Base-by-base conservation (phyloP, 306 rosid species). In the Fragaria ananassa region DNA sequence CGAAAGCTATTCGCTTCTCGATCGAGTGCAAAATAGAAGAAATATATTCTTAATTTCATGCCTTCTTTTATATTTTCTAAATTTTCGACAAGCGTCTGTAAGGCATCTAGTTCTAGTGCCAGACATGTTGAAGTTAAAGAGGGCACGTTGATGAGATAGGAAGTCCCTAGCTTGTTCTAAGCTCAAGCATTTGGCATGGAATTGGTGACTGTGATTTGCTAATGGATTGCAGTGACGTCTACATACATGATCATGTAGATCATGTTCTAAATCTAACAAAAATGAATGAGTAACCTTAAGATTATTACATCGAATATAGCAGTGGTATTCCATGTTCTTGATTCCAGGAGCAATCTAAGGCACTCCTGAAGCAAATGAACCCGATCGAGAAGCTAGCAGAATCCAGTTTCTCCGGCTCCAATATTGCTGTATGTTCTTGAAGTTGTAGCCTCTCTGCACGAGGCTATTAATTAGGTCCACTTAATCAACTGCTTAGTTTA, bases 321-420 rank as follows among this genome's bases (percentile, higher is more conserved):
- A 17, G 41, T n/a, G 50, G 31, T 10, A n/a, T 66, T 66, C 25
- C 19, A 39, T 39, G 4, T 39, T 72, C 46, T 35, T 56, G 17
- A 41, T 39, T 57, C 41, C 1, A 19, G 68, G 56, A 73, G 77
- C 68, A 25, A 57, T 58, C 68, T 14, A 14, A 41, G 41, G 77
- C 56, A 14, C 4, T 11, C 29, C 19, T 57, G 53, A 39, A 13
- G 53, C 37, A 39, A 56, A 23, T n/a, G 7, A 51, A 23, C 68
- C 15, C 25, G 42, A 73, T 39, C 53, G 25, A 54, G 76, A 56
- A 72, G 47, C 70, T 63, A 64, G 29, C 29, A 27, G 27, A 65
- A 65, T 65, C 70, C 47, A 64, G 46, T 64, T 64, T 64, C 70
- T 64, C 69, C 70, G 70, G 46, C 70, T 64, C 46, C 70, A 37